phyloP scores from a whole-genome alignment of 2,329 filamentous ascomycete genomes.

The Aciculosporium take region DNA sequence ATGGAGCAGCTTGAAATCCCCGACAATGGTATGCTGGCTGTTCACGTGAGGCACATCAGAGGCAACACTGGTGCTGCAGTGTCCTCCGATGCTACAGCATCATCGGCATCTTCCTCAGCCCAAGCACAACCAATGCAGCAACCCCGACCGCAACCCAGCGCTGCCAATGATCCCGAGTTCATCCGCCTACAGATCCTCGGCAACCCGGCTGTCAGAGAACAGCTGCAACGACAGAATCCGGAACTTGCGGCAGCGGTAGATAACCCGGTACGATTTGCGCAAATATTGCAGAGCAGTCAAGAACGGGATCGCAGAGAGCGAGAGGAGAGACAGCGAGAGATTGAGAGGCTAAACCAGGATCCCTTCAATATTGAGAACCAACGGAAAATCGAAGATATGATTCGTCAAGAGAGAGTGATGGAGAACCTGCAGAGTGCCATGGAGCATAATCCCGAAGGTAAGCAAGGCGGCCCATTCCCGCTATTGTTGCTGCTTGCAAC shows the following conservation, averaged over 20 bases:
- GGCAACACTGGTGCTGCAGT: conserved; percentile 22
- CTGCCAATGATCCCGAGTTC: conserved; percentile 57
- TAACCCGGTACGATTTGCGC: conserved; percentile 61
- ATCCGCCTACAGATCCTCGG: conserved; percentile 72
- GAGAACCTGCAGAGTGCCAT: conserved; percentile 94
- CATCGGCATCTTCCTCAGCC: conserved; percentile 18
- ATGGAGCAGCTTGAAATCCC: conserved; percentile 66
- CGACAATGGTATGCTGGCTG: conserved; percentile 84
- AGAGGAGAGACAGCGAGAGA: conserved; percentile 65
- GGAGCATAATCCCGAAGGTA: conserved; percentile 94
- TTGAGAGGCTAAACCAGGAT: conserved; percentile 77
- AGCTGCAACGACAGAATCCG: conserved; percentile 59
- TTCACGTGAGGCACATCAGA: conserved; percentile 57
- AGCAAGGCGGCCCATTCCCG: conserved; percentile 11
- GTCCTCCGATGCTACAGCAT: conserved; percentile 17
- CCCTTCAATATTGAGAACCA: conserved; percentile 91
- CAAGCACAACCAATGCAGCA: conserved; percentile 17
- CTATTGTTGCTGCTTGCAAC: not conserved
- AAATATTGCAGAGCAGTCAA: conserved; percentile 53
- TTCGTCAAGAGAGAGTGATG: conserved; percentile 83
- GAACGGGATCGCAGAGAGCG: conserved; percentile 59
- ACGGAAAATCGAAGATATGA: conserved; percentile 88
- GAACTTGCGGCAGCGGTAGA: conserved; percentile 64
- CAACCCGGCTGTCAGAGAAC: conserved; percentile 56
- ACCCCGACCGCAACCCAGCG: conserved; percentile 18